These are phyloP conservation scores for Carex scoparia DNA, from an alignment of 176 grass and related monocot species.

Conservation along the genomic window DNA sequence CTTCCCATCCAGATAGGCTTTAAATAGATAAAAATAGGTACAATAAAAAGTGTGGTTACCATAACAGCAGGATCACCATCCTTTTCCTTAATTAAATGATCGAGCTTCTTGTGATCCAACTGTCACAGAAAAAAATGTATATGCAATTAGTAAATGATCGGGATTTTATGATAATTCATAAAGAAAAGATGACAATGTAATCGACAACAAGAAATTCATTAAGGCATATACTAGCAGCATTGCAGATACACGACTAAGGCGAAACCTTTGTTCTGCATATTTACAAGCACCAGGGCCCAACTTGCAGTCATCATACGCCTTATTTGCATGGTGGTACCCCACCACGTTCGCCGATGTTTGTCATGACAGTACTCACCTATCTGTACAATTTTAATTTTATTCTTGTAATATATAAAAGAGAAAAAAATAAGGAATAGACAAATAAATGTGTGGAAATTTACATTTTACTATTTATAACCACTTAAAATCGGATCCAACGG, in stretches of 20 bases:
- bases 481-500: too few species aligned
- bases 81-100: conserved; percentile 44
- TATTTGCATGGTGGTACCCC: conserved; percentile 97
- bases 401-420: not conserved
- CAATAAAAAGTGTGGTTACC: conserved; percentile 30
- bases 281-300: conserved; percentile 66
- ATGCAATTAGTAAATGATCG: conserved; percentile 16
- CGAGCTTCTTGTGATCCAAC: conserved; percentile 81
- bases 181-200: conserved; percentile 8
- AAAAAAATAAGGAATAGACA: too few species aligned
- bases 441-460: too few species aligned
- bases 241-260: conserved; percentile 61
- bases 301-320: conserved; percentile 49
- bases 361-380: conserved; percentile 66
- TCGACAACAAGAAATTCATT: not conserved
- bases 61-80: conserved; percentile 40
- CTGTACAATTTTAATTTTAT: conserved; percentile 11
- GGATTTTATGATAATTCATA: not conserved
- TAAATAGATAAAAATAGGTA: too few species aligned
- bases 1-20: not conserved
- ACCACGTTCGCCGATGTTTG: conserved; percentile 44
- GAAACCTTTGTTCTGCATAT: conserved; percentile 85
- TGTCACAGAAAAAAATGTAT: conserved; percentile 2
- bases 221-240: conserved; percentile 54
- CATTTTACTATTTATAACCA: too few species aligned